Evolutionary conservation across 257 asterid genomes (phyloP), one percentile per base, ranked within the genome.

Genomic region (Nicotiana tomentosiformis): DNA sequence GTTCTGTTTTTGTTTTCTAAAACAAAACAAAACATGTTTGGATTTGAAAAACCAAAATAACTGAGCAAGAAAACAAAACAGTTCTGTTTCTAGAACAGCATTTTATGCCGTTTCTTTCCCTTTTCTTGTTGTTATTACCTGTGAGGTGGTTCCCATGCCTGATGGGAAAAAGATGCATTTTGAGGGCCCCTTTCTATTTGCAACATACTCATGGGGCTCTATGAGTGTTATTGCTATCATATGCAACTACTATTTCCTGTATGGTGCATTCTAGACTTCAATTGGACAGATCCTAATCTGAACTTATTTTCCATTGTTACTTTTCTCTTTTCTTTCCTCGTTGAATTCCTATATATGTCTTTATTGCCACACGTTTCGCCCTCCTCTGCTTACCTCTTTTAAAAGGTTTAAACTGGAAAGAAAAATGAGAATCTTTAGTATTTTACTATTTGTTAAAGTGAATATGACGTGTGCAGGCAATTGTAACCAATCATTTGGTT

Each of bases 401-500:
- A 49, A 18, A 35, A 60, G 61, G 32, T 37, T 83, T 26, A 12
- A 61, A 10, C 23, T 67, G 56, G 56, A 29, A 65, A 33, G 62
- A n/a, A 49, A 26, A 49, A 74, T 49, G 79, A 23, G 62, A 74
- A 74, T 12, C 61, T 74, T 23, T 14, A 23, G 43, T 49, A 23
- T 1, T 51, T 74, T 29, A 39, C 80, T 74, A 74, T 49, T 74
- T 33, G 53, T 76, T 76, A 76, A 74, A 74, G 58, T 58, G 80
- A 49, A 51, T 49, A 74, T 68, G 66, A 77, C 86, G 87, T 83
- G 77, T 87, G 87, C 89, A 96, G 99, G 95, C 93, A 72, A 86
- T 91, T 87, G 93, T 96, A 77, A 94, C 99, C 83, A 94, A 86
- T 87, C 99, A 94, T 94, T 87, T 96, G 93, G 98, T 94, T 74